phyloP scores from a whole-genome alignment of 805 yeast genomes.

The Spathaspora arborariae region DNA sequence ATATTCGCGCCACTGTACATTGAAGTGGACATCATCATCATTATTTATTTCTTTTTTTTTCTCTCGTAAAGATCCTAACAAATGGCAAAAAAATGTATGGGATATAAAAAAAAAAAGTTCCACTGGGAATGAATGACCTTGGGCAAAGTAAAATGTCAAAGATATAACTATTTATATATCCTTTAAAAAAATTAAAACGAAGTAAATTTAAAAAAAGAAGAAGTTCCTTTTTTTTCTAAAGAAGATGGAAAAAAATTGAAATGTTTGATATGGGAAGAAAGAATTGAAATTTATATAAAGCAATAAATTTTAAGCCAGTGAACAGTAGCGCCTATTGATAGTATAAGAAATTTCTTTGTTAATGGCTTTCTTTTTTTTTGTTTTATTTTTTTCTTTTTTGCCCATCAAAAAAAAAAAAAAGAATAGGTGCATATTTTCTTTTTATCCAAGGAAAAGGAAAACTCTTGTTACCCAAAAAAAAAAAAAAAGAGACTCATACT shows the following conservation, averaged over 20 bases:
- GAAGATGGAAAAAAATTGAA: neutral
- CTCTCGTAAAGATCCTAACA: neutral
- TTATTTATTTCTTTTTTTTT: slow-evolving; percentile 1
- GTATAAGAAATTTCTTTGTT: neutral
- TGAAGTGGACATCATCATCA: neutral
- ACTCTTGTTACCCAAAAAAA: neutral
- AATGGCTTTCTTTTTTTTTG: neutral
- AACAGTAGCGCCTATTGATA: neutral
- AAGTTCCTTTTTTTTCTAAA: neutral
- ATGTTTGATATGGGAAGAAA: neutral
- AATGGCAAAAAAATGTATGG: neutral
- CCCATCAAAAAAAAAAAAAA: neutral
- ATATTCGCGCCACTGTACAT: neutral
- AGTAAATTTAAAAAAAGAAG: neutral
- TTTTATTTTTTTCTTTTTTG: neutral
- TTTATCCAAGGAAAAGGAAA: neutral
- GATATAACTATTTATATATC: neutral
- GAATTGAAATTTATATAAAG: neutral
- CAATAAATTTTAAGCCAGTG: neutral
- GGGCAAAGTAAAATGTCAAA: neutral
- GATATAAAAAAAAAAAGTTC: neutral
- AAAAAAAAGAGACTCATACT: neutral
- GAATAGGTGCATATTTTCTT: neutral
- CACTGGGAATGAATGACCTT: neutral
- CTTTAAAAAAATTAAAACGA: neutral